phyloP scores from a whole-genome alignment of 495 filamentous ascomycete genomes.

The Neurospora sp. region DNA sequence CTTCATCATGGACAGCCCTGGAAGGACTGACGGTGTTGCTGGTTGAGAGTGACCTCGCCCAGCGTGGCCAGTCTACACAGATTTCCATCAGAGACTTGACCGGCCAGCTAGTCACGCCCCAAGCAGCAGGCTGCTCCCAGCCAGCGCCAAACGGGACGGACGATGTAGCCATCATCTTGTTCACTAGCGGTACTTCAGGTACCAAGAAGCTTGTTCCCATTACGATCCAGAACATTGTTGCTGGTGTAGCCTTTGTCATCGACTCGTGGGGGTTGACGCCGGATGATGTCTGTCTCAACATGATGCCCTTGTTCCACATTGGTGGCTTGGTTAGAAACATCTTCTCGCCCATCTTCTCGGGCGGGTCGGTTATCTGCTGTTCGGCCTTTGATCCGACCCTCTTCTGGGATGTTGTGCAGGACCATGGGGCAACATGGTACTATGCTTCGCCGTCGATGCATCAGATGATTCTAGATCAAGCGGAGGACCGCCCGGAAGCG shows the following conservation, averaged over 20 bases:
- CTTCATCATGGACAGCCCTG: not conserved
- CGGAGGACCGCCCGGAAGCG: slow-evolving; percentile 16
- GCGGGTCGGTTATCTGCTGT: slow-evolving; percentile 34
- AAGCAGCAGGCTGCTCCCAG: not conserved
- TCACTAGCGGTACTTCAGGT: slow-evolving; percentile 38
- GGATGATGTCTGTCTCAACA: slow-evolving; percentile 31
- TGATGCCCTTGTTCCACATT: slow-evolving; percentile 40
- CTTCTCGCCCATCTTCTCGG: slow-evolving; percentile 30
- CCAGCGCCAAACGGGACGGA: slow-evolving; percentile 3
- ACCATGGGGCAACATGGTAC: slow-evolving; percentile 34
- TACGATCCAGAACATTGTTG: slow-evolving; percentile 24
- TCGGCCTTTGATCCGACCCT: slow-evolving; percentile 35
- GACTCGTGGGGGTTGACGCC: slow-evolving; percentile 28
- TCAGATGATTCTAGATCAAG: slow-evolving; percentile 29
- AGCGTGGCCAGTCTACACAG: not conserved
- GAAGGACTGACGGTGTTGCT: not conserved
- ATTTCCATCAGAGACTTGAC: not conserved
- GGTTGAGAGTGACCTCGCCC: not conserved
- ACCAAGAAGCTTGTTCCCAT: slow-evolving; percentile 37
- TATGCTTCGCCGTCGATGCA: slow-evolving; percentile 42
- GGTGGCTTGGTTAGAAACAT: slow-evolving; percentile 32
- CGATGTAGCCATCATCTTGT: slow-evolving; percentile 33
- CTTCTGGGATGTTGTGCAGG: slow-evolving; percentile 38
- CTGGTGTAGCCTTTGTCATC: slow-evolving; percentile 29
- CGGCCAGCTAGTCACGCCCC: not conserved